Conservation (phyloP, 1,139 yeast species). For the Meyerozyma guilliermondii region DNA sequence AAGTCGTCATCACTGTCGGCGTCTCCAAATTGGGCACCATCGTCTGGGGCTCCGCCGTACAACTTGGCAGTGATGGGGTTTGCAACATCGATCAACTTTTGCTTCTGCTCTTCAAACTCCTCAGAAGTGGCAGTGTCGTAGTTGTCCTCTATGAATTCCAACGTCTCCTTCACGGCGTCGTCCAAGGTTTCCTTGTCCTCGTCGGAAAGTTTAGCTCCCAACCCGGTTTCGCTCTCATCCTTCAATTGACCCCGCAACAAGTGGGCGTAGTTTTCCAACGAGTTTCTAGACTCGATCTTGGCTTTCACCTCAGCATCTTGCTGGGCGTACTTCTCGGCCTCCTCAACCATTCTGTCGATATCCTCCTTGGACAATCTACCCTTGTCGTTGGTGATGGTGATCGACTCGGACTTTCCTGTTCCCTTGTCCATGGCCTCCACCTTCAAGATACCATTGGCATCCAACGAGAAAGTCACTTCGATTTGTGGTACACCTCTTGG, state of each 20-base stretch:
- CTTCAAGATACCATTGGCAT: slow-evolving; percentile 46
- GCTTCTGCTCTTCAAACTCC: slow-evolving; percentile 92
- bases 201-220: slow-evolving; percentile 76
- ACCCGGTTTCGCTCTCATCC: slow-evolving; percentile 56
- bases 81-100: slow-evolving; percentile 76
- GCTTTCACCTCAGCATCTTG: slow-evolving; percentile 79
- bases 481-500: slow-evolving; percentile 49
- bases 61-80: slow-evolving; percentile 91
- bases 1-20: slow-evolving; percentile 64
- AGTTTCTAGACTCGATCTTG: slow-evolving; percentile 64
- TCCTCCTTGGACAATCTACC: slow-evolving; percentile 93
- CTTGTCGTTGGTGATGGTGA: slow-evolving; percentile 94
- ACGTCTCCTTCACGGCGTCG: slow-evolving; percentile 84
- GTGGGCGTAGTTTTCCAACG: slow-evolving; percentile 46
- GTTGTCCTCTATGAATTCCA: slow-evolving; percentile 88
- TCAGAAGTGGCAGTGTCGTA: slow-evolving; percentile 84
- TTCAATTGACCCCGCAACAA: slow-evolving; percentile 50
- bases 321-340: slow-evolving; percentile 86
- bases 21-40: slow-evolving; percentile 44
- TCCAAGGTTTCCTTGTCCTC: slow-evolving; percentile 88
- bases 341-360: slow-evolving; percentile 91
- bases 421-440: slow-evolving; percentile 45
- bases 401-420: slow-evolving; percentile 75
- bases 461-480: slow-evolving; percentile 43
- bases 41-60: slow-evolving; percentile 61